Evolutionary conservation across 2,329 filamentous ascomycete species (phyloP), one percentile per base, ranked within the genome.

Genomic region (Coniosporium tulheliwenetii): DNA sequence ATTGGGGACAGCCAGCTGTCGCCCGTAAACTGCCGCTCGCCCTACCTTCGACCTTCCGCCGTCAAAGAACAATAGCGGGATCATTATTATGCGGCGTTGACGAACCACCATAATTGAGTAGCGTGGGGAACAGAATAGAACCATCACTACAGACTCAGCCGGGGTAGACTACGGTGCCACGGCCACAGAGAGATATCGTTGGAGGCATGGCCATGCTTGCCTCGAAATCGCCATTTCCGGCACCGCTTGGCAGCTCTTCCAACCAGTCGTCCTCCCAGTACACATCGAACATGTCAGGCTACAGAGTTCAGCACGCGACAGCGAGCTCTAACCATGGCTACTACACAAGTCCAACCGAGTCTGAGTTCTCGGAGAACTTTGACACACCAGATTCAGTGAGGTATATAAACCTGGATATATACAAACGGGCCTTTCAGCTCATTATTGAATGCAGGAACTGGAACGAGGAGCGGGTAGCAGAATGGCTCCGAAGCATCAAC

Each of bases 401-500:
- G 62, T 64, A 55, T 38, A 55, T 26, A 26, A 26, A 26, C 19
- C 19, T 44, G n/a, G 10, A 32, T 14, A 8, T 30, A 30, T 14
- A 12, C n/a, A 34, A 14, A n/a, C 13, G 12, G 36, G 29, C 30
- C 19, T 8, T 15, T 30, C 12, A 38, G 5, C 8, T 19, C 26
- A 29, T 10, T 12, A 3, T 26, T 4, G 19, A 26, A 26, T 26
- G n/a, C 50, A 75, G 70, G 50, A 69, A 63, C 15, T 96, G 89
- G 89, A 81, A 89, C 55, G 91, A 96, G 64, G 81, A 87, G 49
- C 79, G 79, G 49, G 91, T 98, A 29, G 83, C 82, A 55, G 84
- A 94, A 39, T 98, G 93, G 73, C 70, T 98, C 47, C 74, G 79
- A 52, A 86, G 77, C 51, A 87, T 98, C 57, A 89, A 93, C 56